These are phyloP conservation scores for Aspergillus bridgeri DNA, from an alignment of 495 filamentous ascomycete species.

Conservation along the genomic window DNA sequence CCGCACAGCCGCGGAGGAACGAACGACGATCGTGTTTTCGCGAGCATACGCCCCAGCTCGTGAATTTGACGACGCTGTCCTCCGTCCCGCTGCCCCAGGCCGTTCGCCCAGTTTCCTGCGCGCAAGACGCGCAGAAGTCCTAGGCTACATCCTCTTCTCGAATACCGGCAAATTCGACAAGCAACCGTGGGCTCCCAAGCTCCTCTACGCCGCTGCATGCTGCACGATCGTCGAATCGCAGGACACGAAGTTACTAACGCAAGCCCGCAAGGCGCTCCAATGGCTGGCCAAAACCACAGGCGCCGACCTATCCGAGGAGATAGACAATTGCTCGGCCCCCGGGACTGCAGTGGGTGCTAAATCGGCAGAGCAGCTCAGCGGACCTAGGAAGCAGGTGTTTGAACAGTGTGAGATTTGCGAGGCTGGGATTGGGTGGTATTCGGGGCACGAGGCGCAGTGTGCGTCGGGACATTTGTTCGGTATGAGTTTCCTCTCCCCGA, in stretches of 20 bases:
- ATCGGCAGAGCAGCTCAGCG: constrained; percentile 19
- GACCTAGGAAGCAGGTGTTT: constrained; percentile 27
- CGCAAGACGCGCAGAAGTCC: constrained; percentile 23
- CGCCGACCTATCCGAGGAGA: constrained; percentile 33
- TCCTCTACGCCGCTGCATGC: constrained; percentile 40
- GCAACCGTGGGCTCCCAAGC: constrained; percentile 21
- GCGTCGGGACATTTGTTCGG: constrained; percentile 48
- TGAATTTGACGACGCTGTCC: constrained; percentile 7
- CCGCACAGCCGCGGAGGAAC: constrained; percentile 36
- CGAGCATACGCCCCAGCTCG: constrained; percentile 9
- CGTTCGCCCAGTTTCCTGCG: constrained; percentile 10
- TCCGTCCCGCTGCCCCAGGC: constrained; percentile 9
- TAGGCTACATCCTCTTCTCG: constrained; percentile 29
- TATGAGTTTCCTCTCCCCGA: constrained; percentile 18
- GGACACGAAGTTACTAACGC: constrained; percentile 20
- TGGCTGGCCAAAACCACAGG: constrained; percentile 26
- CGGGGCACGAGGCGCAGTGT: constrained; percentile 40
- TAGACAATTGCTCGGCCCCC: constrained; percentile 22
- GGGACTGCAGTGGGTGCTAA: constrained; percentile 22
- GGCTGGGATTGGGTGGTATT: constrained; percentile 36
- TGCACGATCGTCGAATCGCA: constrained; percentile 33
- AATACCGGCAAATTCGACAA: constrained; percentile 10
- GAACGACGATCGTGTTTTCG: constrained; percentile 35
- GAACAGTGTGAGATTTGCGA: constrained; percentile 50
- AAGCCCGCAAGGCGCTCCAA: constrained; percentile 28